Evolutionary conservation across 768 basidiomycete species (phyloP), one percentile per base, ranked within the genome.

Genomic region (Suillus bovinus): DNA sequence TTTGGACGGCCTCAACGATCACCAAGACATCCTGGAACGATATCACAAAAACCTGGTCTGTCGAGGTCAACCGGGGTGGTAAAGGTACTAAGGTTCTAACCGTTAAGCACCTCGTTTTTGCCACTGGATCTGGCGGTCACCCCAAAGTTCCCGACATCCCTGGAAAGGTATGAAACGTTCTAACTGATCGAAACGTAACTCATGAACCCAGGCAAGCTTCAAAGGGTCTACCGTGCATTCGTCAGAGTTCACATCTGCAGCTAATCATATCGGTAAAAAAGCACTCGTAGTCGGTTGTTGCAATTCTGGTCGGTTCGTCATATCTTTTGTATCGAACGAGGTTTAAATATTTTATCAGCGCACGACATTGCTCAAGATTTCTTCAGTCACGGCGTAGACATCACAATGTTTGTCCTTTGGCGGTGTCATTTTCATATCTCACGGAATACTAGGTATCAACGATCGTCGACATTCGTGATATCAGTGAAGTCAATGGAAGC

Each of bases 221-320:
- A 82, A 82, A 66, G 89, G 89, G 5, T 69, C 78, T 47, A 64
- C 79, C 2, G 47, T 82, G 1, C 89, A 90, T 69, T 86, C 88
- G 0, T 76, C 77, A 1, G 63, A 79, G 22, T 84, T 84, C 70
- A 81, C 77, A 24, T 75, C 76, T 6, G 84, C 84, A 0, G 64
- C 72, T 2, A 82, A 81, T 36, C 81, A 83, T 65, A 62, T 73
- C 7, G 87, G 87, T 8, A 89, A 89, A 77, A 88, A 84, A 66
- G 87, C 83, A 6, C 77, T 89, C 1, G 78, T 90, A n/a, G 77
- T 91, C 3, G 88, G 89, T 16, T 82, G 88, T n/a, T 84, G 85
- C 47, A 87, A 83, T 57, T 87, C 87, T 22, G 82, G 82, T 82
- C 67, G n/a, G 72, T 47, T 13, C 10, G 16, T 16, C 34, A 24